Percentiles rank a stretch among this genome's conserved stretches.
Evolutionary conservation across 805 yeast species (phyloP).

Genomic region (Yarrowia phangngaensis): DNA sequence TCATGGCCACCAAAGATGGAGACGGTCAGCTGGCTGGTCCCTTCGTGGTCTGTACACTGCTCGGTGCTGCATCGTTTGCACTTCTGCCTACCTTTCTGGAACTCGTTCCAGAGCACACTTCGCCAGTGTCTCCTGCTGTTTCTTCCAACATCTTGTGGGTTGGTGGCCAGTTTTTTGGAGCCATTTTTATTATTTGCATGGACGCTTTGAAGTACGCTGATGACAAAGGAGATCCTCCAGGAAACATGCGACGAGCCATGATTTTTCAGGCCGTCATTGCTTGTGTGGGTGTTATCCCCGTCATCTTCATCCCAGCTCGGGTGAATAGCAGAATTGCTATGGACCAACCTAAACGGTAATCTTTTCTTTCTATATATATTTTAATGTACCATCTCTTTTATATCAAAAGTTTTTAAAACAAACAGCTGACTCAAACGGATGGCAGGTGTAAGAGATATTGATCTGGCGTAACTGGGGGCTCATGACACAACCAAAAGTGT

Average conservation of each 20-base stretch:
- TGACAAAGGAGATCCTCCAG: constrained; percentile 36
- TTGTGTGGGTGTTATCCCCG: constrained; percentile 34
- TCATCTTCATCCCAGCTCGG: constrained; percentile 28
- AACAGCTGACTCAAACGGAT: constrained; percentile 26
- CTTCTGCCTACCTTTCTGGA: constrained; percentile 38
- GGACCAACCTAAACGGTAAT: too few relatives aligned
- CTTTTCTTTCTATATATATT: too few relatives aligned
- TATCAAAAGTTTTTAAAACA: constrained; percentile 21
- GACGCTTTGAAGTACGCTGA: constrained; percentile 35
- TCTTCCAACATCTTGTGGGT: constrained; percentile 37
- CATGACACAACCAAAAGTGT: constrained; percentile 8
- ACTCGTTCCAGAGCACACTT: constrained; percentile 38
- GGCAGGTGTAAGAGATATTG: constrained; percentile 26
- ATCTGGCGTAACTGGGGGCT: constrained; percentile 26
- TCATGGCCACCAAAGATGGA: constrained; percentile 34
- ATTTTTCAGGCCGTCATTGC: constrained; percentile 39
- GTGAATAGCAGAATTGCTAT: constrained; percentile 29
- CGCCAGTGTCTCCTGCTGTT: constrained; percentile 38
- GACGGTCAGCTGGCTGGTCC: constrained; percentile 36
- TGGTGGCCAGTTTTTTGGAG: constrained; percentile 39
- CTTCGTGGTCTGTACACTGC: constrained; percentile 35
- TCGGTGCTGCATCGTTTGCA: constrained; percentile 38
- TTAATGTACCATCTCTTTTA: constrained; percentile 23
- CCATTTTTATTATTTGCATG: constrained; percentile 38
- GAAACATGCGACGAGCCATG: constrained; percentile 37